A percentile compares a stretch with the other conserved stretches of the same genome.
These are phyloP conservation scores for Pseudogymnoascus sp. DNA, from an alignment of 2,329 filamentous ascomycete species.

Conservation along the genomic window DNA sequence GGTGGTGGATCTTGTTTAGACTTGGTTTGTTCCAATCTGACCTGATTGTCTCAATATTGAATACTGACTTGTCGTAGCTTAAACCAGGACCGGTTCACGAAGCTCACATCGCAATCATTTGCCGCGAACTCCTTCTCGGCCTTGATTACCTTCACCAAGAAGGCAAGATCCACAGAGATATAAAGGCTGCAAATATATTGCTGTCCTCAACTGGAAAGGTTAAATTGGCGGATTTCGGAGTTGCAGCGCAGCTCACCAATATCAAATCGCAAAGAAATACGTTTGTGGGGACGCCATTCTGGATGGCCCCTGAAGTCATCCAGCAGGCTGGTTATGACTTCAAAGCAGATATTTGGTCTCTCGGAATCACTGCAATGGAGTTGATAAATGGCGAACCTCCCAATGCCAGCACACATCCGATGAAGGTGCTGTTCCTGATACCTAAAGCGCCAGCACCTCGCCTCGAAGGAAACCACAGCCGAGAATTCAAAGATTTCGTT, in stretches of 20 bases:
- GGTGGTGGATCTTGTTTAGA: constrained; percentile 94
- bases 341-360: constrained; percentile 88
- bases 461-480: constrained; percentile 78
- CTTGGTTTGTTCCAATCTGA: constrained; percentile 47
- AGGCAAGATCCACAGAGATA: constrained; percentile 92
- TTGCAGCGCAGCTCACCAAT: constrained; percentile 91
- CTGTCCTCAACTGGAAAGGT: constrained; percentile 85
- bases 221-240: constrained; percentile 94
- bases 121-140: constrained; percentile 79
- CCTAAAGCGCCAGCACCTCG: constrained; percentile 80
- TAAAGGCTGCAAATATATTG: constrained; percentile 94
- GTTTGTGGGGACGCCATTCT: constrained; percentile 94
- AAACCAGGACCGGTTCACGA: constrained; percentile 87
- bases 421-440: constrained; percentile 89
- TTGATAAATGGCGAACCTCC: constrained; percentile 85
- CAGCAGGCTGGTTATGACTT: constrained; percentile 77
- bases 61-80: constrained; percentile 44
- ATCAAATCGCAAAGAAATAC: constrained; percentile 97
- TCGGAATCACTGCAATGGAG: constrained; percentile 88
- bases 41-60: background rate
- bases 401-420: constrained; percentile 75
- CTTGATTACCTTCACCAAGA: constrained; percentile 90
- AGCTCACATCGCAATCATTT: constrained; percentile 86
- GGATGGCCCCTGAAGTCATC: constrained; percentile 95
- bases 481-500: constrained; percentile 90